Evolutionary conservation across 495 filamentous ascomycete species (phyloP).

Genomic region (Penicillium lagena): DNA sequence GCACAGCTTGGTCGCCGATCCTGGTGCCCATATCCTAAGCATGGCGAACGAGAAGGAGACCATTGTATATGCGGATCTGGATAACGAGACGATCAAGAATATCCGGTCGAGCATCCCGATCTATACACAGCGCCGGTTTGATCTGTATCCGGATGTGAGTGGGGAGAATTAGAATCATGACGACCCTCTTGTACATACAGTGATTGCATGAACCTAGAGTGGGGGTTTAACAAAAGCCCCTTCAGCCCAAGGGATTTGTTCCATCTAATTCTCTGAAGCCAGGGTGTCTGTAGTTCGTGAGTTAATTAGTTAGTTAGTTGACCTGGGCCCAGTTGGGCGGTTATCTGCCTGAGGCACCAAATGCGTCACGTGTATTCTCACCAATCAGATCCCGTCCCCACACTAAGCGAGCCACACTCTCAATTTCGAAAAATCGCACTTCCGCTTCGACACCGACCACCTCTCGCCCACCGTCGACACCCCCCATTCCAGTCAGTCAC

Average conservation of each 20-base stretch:
- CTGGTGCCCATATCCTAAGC: conserved; percentile 73
- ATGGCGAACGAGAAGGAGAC: conserved; percentile 71
- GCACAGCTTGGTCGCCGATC: conserved; percentile 81
- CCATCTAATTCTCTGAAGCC: too few species aligned
- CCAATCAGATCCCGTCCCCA: conserved; percentile 18
- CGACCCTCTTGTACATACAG: too few species aligned
- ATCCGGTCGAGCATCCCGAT: conserved; percentile 81
- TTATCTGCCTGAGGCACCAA: not conserved
- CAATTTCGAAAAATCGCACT: conserved; percentile 29
- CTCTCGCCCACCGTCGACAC: conserved; percentile 38
- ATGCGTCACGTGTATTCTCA: not conserved
- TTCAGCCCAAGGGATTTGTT: too few species aligned
- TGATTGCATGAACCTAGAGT: too few species aligned
- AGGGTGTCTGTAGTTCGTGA: too few species aligned
- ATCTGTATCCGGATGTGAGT: conserved; percentile 92
- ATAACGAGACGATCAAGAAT: conserved; percentile 63
- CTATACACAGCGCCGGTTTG: conserved; percentile 79
- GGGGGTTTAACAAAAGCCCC: too few species aligned
- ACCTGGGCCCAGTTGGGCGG: too few species aligned
- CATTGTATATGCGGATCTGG: conserved; percentile 70
- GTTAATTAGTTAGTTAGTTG: too few species aligned
- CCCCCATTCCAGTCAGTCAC: conserved; percentile 29
- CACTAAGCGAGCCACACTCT: conserved; percentile 42
- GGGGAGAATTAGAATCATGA: conserved; percentile 6
- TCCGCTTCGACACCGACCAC: conserved; percentile 31